A percentile compares a stretch with the other conserved stretches of the same genome.
Evolutionary conservation across 805 yeast species (phyloP).

Genomic region (Lipomyces spencermartinsiae): DNA sequence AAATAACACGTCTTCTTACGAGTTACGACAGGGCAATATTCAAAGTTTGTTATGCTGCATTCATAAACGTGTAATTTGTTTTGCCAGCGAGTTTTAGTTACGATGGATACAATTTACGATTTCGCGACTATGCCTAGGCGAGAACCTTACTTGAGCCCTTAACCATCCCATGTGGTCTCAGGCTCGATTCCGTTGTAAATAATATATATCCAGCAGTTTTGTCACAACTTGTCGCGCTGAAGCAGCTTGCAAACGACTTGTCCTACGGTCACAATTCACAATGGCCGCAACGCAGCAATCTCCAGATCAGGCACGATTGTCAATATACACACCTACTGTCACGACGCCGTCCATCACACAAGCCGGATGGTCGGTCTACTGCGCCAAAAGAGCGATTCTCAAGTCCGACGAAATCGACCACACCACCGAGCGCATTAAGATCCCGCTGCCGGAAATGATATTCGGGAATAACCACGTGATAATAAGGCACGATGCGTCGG

Average conservation of each 20-base stretch:
- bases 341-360: conserved; percentile 6
- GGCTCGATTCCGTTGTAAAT: not conserved
- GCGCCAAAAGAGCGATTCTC: conserved; percentile 77
- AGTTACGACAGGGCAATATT: too few relatives aligned
- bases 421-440: conserved; percentile 63
- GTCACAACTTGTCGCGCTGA: not conserved
- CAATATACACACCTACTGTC: not conserved
- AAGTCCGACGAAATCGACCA: conserved; percentile 74
- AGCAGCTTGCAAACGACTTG: not conserved
- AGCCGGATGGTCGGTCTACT: conserved; percentile 73
- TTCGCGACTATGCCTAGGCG: too few relatives aligned
- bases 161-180: too few relatives aligned
- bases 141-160: too few relatives aligned
- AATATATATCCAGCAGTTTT: too few relatives aligned
- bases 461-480: conserved; percentile 81
- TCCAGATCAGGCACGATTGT: not conserved
- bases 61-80: too few relatives aligned
- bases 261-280: not conserved
- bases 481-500: conserved; percentile 52
- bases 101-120: too few relatives aligned
- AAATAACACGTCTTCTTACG: too few relatives aligned
- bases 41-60: too few relatives aligned
- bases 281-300: not conserved
- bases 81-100: too few relatives aligned
- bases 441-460: conserved; percentile 97